A percentile compares a stretch with the other conserved stretches of the same genome.
Evolutionary conservation across 164 flowering plant genomes (phyloP).

Genomic region (Annona squamosa): DNA sequence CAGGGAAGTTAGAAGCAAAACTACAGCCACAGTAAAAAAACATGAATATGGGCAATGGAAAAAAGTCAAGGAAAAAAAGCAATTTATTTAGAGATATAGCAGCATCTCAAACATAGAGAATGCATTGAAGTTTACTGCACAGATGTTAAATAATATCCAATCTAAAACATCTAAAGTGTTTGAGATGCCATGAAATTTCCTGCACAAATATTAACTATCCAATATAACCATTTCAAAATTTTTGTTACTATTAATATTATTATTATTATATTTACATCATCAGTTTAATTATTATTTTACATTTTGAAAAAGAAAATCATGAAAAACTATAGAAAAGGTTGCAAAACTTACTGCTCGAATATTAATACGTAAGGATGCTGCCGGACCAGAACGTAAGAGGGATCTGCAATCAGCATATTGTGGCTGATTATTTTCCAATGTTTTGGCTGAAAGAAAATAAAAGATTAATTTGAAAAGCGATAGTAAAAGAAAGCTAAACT

Average conservation of each 20-base stretch:
- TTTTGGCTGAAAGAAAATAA: slow-evolving; percentile 42
- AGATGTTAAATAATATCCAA: too few relatives aligned
- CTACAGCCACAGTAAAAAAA: slow-evolving; percentile 11
- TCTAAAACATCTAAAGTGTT: too few relatives aligned
- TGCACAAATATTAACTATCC: too few relatives aligned
- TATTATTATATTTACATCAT: too few relatives aligned
- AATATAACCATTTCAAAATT: too few relatives aligned
- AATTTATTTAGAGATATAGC: background rate
- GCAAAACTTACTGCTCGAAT: slow-evolving; percentile 72
- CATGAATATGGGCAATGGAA: background rate
- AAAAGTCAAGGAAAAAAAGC: background rate
- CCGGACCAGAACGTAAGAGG: slow-evolving; percentile 86
- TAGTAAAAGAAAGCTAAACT: background rate
- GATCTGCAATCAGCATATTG: slow-evolving; percentile 55
- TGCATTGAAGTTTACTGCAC: too few relatives aligned
- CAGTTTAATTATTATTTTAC: too few relatives aligned
- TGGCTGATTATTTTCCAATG: slow-evolving; percentile 60
- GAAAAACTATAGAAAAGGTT: background rate
- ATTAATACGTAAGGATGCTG: slow-evolving; percentile 84
- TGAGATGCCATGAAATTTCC: too few relatives aligned
- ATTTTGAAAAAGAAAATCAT: background rate
- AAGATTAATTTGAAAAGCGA: background rate
- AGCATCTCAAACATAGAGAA: background rate
- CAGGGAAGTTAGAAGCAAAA: slow-evolving; percentile 15
- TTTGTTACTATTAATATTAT: too few relatives aligned